These are phyloP conservation scores for Nicotiana knightiana DNA, from an alignment of 257 asterid species.

Conservation along the genomic window DNA sequence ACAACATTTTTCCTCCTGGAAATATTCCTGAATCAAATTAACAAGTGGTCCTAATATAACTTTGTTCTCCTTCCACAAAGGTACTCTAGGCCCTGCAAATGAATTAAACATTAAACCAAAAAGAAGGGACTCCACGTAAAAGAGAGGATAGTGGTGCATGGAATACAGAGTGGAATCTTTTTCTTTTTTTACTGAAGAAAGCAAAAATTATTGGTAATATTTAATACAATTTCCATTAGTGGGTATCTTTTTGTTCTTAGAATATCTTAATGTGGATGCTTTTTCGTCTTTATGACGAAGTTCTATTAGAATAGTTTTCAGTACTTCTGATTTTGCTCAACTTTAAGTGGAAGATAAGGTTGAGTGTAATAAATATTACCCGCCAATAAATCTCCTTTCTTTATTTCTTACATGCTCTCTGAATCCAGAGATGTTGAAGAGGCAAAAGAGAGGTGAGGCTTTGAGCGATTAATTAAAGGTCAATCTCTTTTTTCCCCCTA, in stretches of 20 bases:
- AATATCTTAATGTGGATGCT: background rate
- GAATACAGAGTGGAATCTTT: background rate
- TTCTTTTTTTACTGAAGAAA: background rate
- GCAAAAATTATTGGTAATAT: background rate
- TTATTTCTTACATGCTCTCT: background rate
- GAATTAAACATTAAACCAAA: background rate
- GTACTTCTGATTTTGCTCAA: background rate
- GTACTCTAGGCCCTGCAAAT: background rate
- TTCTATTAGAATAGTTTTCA: background rate
- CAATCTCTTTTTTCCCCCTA: background rate
- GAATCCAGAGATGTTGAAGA: background rate
- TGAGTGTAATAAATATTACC: background rate
- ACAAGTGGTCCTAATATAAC: background rate
- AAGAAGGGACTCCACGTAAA: background rate
- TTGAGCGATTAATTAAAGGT: background rate
- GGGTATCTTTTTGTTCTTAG: background rate
- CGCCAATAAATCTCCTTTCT: background rate
- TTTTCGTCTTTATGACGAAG: background rate
- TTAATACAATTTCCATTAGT: background rate
- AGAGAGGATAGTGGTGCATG: background rate
- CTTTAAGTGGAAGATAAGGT: no score
- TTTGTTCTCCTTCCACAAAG: background rate
- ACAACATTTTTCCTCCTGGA: background rate
- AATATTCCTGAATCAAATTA: background rate
- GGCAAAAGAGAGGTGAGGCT: background rate